These are phyloP conservation scores for Thuidium tamariscinum DNA, from an alignment of 225 moss, liverwort and hornwort species.

Conservation along the genomic window DNA sequence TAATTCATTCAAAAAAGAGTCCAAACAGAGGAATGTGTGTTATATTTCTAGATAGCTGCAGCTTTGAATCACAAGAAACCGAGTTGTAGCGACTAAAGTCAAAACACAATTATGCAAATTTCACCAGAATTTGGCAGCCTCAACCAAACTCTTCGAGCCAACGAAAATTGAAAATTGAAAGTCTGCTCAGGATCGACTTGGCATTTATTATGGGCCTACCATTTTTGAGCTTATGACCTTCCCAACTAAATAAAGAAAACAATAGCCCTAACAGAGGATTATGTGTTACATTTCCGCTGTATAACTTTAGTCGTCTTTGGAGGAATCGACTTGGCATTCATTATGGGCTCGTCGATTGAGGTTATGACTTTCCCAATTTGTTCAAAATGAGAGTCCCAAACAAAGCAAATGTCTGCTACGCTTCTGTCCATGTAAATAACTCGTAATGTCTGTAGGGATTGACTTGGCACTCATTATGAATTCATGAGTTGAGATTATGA, in stretches of 20 bases:
- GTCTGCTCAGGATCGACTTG: background rate
- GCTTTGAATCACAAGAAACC: background rate
- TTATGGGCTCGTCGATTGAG: background rate
- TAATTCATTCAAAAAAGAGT: background rate
- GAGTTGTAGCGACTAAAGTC: background rate
- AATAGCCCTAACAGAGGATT: background rate
- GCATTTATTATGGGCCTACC: background rate
- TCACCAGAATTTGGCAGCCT: background rate
- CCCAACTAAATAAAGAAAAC: background rate
- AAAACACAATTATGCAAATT: background rate
- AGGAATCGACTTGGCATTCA: background rate
- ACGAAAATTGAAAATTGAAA: background rate
- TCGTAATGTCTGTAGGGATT: background rate
- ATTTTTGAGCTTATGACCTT: too few relatives aligned
- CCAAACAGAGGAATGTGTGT: background rate
- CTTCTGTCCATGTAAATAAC: background rate
- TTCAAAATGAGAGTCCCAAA: background rate
- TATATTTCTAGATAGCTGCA: background rate
- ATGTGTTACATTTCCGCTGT: background rate
- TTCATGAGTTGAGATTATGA: background rate
- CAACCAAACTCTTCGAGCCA: background rate
- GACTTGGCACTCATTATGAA: too few relatives aligned
- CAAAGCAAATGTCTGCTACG: background rate
- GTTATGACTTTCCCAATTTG: background rate
- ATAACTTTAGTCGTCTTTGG: background rate